Evolutionary conservation across 805 yeast species (phyloP).

Genomic region (Zygosaccharomyces siamensis): DNA sequence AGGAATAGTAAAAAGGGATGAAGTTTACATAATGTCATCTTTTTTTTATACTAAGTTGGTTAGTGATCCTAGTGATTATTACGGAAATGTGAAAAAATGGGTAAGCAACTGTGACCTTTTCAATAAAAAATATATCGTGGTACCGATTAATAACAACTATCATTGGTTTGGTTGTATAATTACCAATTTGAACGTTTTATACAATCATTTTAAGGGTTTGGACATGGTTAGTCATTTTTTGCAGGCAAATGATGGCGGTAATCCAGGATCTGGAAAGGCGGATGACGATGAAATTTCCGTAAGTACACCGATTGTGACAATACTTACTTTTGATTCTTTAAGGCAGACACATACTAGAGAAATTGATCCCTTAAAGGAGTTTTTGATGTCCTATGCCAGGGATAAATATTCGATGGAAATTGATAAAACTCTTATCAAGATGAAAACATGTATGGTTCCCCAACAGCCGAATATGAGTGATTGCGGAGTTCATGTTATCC

Average conservation of each 20-base stretch:
- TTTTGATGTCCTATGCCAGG: slow-evolving; percentile 62
- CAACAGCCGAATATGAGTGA: slow-evolving; percentile 85
- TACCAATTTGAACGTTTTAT: slow-evolving; percentile 41
- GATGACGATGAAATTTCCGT: slow-evolving; percentile 18
- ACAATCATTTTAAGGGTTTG: slow-evolving; percentile 13
- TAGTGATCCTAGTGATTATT: slow-evolving; percentile 41
- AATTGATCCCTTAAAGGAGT: slow-evolving; percentile 51
- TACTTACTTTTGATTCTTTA: slow-evolving; percentile 73
- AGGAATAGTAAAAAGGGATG: slow-evolving; percentile 31
- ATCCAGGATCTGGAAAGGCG: background rate
- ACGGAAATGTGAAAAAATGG: slow-evolving; percentile 72
- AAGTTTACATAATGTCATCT: slow-evolving; percentile 64
- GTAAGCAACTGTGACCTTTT: slow-evolving; percentile 61
- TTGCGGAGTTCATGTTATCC: slow-evolving; percentile 89
- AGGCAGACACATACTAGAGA: slow-evolving; percentile 49
- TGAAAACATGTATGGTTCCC: slow-evolving; percentile 58
- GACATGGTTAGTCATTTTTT: background rate
- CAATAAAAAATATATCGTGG: slow-evolving; percentile 53
- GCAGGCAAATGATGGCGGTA: slow-evolving; percentile 3
- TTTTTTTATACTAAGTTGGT: slow-evolving; percentile 72
- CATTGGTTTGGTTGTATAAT: slow-evolving; percentile 90
- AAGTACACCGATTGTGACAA: slow-evolving; percentile 33
- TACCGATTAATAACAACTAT: slow-evolving; percentile 74
- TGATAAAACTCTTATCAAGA: slow-evolving; percentile 42
- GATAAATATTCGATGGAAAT: slow-evolving; percentile 54